Percentiles rank a stretch among this genome's conserved stretches.
phyloP scores from a whole-genome alignment of 192 early-diverging fungal genomes.

The Hyaloraphidium curvatum region DNA sequence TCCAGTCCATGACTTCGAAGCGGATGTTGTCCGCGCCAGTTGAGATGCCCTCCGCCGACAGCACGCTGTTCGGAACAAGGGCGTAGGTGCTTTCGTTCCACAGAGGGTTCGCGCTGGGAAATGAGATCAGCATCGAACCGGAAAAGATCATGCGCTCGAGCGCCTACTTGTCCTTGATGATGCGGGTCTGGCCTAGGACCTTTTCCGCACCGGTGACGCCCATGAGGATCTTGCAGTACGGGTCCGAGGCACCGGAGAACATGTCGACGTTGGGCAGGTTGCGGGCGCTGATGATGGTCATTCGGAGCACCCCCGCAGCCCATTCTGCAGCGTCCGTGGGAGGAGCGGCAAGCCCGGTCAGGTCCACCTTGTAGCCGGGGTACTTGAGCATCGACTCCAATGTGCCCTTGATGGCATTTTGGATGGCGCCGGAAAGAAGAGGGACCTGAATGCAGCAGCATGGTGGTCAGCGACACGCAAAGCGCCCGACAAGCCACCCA shows the following conservation, averaged over 20 bases:
- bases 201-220: conserved; percentile 30
- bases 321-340: conserved; percentile 17
- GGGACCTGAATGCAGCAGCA: too few species aligned
- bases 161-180: neutral
- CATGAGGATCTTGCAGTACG: conserved; percentile 55
- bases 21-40: conserved; percentile 41
- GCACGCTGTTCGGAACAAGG: conserved; percentile 39
- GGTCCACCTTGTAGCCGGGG: neutral
- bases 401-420: too few species aligned
- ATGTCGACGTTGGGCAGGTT: conserved; percentile 70
- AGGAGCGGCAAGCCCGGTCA: too few species aligned
- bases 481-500: too few species aligned
- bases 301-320: conserved; percentile 68
- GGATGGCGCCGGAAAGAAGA: too few species aligned
- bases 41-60: conserved; percentile 10
- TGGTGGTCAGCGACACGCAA: too few species aligned
- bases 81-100: conserved; percentile 70
- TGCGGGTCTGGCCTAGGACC: neutral
- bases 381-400: neutral
- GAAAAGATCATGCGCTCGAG: neutral
- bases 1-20: conserved; percentile 67
- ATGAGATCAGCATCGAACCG: too few species aligned
- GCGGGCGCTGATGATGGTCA: conserved; percentile 60
- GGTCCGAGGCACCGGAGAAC: conserved; percentile 67
- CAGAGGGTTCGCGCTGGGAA: conserved; percentile 55